Evolutionary conservation across 2,329 filamentous ascomycete genomes (phyloP).

Genomic region (Nemania sp.): DNA sequence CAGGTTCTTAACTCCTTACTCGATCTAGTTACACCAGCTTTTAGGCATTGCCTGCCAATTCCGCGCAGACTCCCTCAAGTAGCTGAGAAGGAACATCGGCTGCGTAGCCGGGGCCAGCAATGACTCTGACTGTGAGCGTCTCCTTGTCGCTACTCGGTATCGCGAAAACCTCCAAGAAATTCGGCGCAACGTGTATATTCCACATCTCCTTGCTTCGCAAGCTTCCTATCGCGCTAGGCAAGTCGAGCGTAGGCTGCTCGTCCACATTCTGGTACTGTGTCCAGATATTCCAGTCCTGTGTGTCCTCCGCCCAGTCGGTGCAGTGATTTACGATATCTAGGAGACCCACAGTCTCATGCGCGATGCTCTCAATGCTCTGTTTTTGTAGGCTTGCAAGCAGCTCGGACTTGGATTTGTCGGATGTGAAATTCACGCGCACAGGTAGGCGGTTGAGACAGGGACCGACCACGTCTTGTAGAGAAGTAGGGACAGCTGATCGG

Average conservation of each 20-base stretch:
- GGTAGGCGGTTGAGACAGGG: not conserved
- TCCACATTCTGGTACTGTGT: slow-evolving; percentile 6
- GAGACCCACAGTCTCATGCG: not conserved
- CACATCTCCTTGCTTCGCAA: not conserved
- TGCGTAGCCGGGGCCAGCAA: not conserved
- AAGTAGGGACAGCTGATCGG: not conserved
- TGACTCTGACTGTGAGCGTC: not conserved
- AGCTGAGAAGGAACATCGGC: not conserved
- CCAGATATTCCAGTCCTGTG: not conserved
- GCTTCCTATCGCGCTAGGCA: not conserved
- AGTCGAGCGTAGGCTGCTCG: not conserved
- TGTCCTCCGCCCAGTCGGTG: not conserved
- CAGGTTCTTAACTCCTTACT: not conserved
- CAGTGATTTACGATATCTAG: not conserved
- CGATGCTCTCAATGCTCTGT: not conserved
- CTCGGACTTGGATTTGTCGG: not conserved
- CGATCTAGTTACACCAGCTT: not conserved
- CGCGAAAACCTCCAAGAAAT: not conserved
- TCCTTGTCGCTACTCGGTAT: not conserved
- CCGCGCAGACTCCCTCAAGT: not conserved
- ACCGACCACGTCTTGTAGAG: not conserved
- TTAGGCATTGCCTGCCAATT: not conserved
- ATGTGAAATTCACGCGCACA: not conserved
- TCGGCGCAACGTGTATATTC: not conserved
- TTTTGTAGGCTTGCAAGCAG: not conserved